Percentiles rank a stretch among this genome's conserved stretches.
Conservation (phyloP, 2,329 filamentous ascomycete species). For the Apiospora marii region DNA sequence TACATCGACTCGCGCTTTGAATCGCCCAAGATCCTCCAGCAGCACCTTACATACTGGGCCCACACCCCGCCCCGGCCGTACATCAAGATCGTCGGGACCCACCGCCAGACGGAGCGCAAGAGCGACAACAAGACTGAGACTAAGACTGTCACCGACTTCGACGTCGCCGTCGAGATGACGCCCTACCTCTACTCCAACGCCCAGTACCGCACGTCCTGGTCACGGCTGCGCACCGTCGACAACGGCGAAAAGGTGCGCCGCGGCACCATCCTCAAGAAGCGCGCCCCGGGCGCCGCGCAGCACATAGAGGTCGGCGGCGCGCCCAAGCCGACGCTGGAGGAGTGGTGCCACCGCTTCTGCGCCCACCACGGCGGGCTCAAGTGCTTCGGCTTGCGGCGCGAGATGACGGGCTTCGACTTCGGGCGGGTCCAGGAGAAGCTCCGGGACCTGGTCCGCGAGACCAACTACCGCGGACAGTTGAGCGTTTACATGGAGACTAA, state of each 20-base stretch:
- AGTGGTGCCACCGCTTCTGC: conserved; percentile 76
- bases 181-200: conserved; percentile 61
- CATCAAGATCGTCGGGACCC: conserved; percentile 61
- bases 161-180: conserved; percentile 65
- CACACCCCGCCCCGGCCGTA: conserved; percentile 59
- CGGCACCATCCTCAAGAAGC: conserved; percentile 64
- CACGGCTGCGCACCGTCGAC: conserved; percentile 57
- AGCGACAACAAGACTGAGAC: conserved; percentile 58
- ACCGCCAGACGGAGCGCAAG: conserved; percentile 52
- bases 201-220: conserved; percentile 49
- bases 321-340: conserved; percentile 51
- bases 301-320: conserved; percentile 52
- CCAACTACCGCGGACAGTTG: conserved; percentile 72
- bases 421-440: conserved; percentile 59
- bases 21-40: conserved; percentile 52
- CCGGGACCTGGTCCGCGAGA: conserved; percentile 64
- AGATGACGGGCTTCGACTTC: conserved; percentile 68
- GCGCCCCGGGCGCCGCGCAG: conserved; percentile 45
- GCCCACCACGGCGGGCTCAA: conserved; percentile 65
- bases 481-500: conserved; percentile 66
- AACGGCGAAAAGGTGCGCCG: conserved; percentile 69
- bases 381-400: conserved; percentile 59
- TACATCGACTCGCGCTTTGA: conserved; percentile 57
- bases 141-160: conserved; percentile 63
- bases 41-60: conserved; percentile 54